Percentiles rank a stretch among this genome's conserved stretches.
These are phyloP conservation scores for Hyparrhenia diplandra DNA, from an alignment of 176 grass and related monocot genomes.

Conservation along the genomic window DNA sequence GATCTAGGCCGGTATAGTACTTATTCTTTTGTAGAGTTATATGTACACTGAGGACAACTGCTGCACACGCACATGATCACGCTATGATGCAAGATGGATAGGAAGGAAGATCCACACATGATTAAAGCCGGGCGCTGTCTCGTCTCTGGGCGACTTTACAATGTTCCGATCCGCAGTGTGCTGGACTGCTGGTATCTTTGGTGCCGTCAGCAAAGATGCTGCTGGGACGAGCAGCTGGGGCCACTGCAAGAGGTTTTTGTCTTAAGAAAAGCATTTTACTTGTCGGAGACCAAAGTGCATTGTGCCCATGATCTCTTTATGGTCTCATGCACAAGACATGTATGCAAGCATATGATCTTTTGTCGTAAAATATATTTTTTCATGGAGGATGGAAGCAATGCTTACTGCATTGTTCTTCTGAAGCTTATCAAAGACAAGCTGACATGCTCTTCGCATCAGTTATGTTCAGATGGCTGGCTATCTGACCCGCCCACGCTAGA, in stretches of 20 bases:
- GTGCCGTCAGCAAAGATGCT: slow-evolving; percentile 27
- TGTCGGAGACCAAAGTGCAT: slow-evolving; percentile 40
- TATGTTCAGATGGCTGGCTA: no score
- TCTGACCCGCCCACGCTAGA: no score
- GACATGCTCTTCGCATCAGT: no score
- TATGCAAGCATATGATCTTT: not conserved
- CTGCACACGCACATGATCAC: slow-evolving; percentile 2
- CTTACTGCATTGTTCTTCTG: no score
- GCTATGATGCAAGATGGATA: slow-evolving; percentile 20
- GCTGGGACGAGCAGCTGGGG: not conserved
- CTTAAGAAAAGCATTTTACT: slow-evolving; percentile 33
- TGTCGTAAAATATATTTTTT: not conserved
- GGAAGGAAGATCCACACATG: slow-evolving; percentile 50
- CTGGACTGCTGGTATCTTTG: slow-evolving; percentile 18
- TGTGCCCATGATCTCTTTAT: slow-evolving; percentile 25
- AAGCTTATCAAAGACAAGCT: no score
- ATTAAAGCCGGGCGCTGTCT: slow-evolving; percentile 45
- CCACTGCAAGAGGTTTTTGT: slow-evolving; percentile 30
- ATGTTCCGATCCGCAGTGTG: slow-evolving; percentile 25
- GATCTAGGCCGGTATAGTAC: no score
- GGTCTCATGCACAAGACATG: not conserved
- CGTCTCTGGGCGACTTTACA: slow-evolving; percentile 26
- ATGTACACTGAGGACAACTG: not conserved
- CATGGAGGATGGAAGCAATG: not conserved
- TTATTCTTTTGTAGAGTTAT: not conserved